A percentile compares a stretch with the other conserved stretches of the same genome.
These are phyloP conservation scores for Coemansia furcata DNA, from an alignment of 192 early-diverging fungal species.

Conservation along the genomic window DNA sequence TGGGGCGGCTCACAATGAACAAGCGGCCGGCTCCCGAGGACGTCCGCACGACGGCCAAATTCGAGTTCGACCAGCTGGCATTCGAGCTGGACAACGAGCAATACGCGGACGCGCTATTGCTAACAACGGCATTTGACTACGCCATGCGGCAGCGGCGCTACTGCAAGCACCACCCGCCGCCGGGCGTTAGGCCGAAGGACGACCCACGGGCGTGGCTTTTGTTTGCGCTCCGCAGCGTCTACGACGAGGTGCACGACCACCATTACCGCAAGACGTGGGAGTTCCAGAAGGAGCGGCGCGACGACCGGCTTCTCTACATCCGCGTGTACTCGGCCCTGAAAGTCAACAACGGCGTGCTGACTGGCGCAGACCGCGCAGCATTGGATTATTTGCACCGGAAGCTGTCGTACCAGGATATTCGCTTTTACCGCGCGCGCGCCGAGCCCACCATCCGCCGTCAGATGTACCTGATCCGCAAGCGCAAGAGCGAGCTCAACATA, in stretches of 20 bases:
- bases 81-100: constrained; percentile 91
- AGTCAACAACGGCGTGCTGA: constrained; percentile 40
- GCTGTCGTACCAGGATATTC: constrained; percentile 86
- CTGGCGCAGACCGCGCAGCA: constrained; percentile 44
- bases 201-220: constrained; percentile 84
- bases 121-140: constrained; percentile 81
- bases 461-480: constrained; percentile 59
- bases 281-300: constrained; percentile 74
- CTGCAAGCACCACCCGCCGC: constrained; percentile 80
- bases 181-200: constrained; percentile 73
- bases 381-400: constrained; percentile 71
- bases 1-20: constrained; percentile 74
- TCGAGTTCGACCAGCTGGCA: constrained; percentile 89
- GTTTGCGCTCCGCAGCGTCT: constrained; percentile 72
- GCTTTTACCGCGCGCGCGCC: constrained; percentile 78
- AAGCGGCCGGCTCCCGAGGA: constrained; percentile 59
- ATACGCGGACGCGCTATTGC: constrained; percentile 74
- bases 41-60: constrained; percentile 61
- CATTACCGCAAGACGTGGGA: constrained; percentile 83
- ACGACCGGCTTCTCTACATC: constrained; percentile 77
- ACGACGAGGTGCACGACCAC: constrained; percentile 84
- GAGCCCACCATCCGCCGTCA: constrained; percentile 71
- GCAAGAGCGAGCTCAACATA: constrained; percentile 22
- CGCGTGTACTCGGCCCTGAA: constrained; percentile 66
- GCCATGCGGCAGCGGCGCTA: constrained; percentile 81